Base-by-base conservation (phyloP, 139 green algal genomes). In the Axilococcus clingmanii region DNA sequence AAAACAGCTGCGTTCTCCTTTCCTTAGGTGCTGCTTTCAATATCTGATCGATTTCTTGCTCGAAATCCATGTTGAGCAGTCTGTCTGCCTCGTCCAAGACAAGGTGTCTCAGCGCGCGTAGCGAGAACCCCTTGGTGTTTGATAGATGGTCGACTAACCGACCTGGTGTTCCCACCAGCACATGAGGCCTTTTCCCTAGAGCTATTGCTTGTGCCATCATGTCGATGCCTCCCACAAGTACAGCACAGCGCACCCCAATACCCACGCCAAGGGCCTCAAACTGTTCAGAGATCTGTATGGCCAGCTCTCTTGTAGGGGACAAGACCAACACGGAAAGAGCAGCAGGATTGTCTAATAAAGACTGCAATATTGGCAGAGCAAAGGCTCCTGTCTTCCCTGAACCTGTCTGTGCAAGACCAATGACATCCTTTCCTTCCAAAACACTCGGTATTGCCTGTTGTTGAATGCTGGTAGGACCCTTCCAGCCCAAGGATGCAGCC, bases 61-160 rank as follows among this genome's bases (percentile, higher is more conserved):
- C 93, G 79, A 99, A 99, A 70, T 99, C 93, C 86, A 99, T 94
- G 77, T 98, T 95, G 28, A 99, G 76, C 54, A 99, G 80, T 52
- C 95, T 82, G 71, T 99, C 93, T 1, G 93, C 93, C 74, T 99
- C 93, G 52, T 99, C 93, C 42, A 99, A 70, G 40, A 96, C 81
- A 55, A 97, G 62, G 66, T 93, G 79, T 66, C 84, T 85, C 27
- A 98, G 56, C 9, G 40, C 40, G 48, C 82, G 84, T 16, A 98
- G 59, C 37, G 19, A 76, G 67, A 98, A 98, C 23, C 91, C 91
- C 73, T 99, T 99, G 23, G 92, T 99, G 73, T 98, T 99, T n/a
- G 74, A 83, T 7, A 99, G 71, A 76, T 99, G 92, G 77, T 99
- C 93, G 42, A 98, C 89, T 45, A 99, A 76, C 0, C 92, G 72